A percentile compares a stretch with the other conserved stretches of the same genome.
Evolutionary conservation across 2,329 filamentous ascomycete species (phyloP).

Genomic region (Chrysoporthe cubensis): DNA sequence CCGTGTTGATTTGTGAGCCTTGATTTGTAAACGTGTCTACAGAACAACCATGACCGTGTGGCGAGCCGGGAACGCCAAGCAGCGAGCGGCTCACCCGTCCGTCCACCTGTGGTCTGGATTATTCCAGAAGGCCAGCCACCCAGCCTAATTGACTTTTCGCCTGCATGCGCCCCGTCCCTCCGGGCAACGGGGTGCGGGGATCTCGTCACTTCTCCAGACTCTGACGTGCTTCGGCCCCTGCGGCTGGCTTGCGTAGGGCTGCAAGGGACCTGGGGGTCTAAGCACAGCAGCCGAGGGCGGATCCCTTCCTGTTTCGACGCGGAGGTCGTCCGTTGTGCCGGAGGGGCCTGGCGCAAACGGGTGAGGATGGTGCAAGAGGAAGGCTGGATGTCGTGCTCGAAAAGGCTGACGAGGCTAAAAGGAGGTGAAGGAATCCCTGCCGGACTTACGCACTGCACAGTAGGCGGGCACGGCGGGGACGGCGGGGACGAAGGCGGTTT

Average conservation of each 20-base stretch:
- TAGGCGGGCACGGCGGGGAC: background rate
- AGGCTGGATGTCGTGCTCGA: slow-evolving; percentile 19
- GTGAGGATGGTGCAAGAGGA: slow-evolving; percentile 15
- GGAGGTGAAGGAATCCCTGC: slow-evolving; percentile 6
- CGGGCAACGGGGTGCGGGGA: background rate
- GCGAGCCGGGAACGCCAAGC: background rate
- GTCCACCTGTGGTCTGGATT: background rate
- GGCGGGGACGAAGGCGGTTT: too few relatives aligned
- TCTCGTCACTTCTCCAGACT: slow-evolving; percentile 17
- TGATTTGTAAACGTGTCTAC: background rate
- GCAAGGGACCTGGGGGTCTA: slow-evolving; percentile 15
- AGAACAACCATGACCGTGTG: background rate
- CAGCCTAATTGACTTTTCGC: background rate
- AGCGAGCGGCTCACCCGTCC: background rate
- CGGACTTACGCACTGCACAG: background rate
- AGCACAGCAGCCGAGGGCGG: background rate
- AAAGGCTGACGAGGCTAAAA: slow-evolving; percentile 11
- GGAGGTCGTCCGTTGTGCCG: background rate
- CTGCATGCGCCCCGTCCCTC: background rate
- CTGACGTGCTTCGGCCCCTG: slow-evolving; percentile 25
- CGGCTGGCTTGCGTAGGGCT: slow-evolving; percentile 23
- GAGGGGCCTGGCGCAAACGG: background rate
- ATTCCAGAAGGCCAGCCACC: background rate
- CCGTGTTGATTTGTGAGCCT: background rate
- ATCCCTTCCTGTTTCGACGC: background rate